Base-by-base conservation (phyloP, 2,329 filamentous ascomycete genomes). In the Penicillium brevicompactum region DNA sequence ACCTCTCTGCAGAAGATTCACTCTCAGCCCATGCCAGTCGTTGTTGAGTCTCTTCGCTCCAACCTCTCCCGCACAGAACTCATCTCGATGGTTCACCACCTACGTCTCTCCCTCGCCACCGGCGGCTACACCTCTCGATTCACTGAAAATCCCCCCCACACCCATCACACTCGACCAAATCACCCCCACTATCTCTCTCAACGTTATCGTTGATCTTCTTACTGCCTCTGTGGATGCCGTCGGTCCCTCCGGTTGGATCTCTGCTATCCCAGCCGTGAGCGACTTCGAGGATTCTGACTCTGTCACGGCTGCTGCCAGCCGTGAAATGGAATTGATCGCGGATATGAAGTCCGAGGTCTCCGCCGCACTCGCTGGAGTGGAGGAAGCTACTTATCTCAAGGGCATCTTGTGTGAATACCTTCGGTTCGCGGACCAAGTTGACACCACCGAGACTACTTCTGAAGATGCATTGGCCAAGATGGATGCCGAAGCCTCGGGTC, bases 311-410 rank as follows among this genome's bases (percentile, higher is more conserved):
- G 61, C 66, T 21, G 59, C 69, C 30, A 68, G 66, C 37, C 71
- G 75, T 53, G 75, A 78, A 53, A 69, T 73, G 34, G 76, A 78
- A 41, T 68, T 80, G 13, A 73, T 80, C 48, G 70, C 75, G 14
- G 76, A 80, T 46, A 75, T 81, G 70, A 74, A 77, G 55, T 76
- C 77, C 4, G 78, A 81, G 58, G 70, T 81, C 27, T 78, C 78
- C 4, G 76, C 77, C 45, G 75, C 78, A 1, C 70, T 78, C 6
- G 74, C 76, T 14, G 76, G 77, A 32, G 71, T 80, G 43, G 76
- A 80, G 52, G 78, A 81, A 58, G 76, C 78, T 1, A 72, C 71
- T 2, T 77, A 79, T 56, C 68, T 80, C 22, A 74, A 75, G 55
- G 77, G 77, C 6, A 73, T 80, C n/a, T 66, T 79, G 13, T 72